Conservation (phyloP, 2,329 filamentous ascomycete species). For the Cytospora mali region DNA sequence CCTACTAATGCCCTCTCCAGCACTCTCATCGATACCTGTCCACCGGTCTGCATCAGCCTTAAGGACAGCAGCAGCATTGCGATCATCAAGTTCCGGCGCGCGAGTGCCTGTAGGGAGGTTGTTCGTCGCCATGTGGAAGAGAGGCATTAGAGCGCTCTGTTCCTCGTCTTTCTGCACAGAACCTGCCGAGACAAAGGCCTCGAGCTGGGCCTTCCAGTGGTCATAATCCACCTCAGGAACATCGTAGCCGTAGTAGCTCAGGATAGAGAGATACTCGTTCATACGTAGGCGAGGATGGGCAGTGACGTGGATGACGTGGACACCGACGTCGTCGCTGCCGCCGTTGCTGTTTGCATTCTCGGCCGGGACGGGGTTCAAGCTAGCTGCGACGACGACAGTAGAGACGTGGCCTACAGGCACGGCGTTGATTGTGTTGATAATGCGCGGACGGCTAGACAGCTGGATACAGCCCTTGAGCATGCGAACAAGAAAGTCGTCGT, state of each 20-base stretch:
- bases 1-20: conserved; percentile 58
- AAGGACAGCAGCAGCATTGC: conserved; percentile 66
- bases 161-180: conserved; percentile 59
- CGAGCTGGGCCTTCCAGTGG: conserved; percentile 68
- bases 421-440: conserved; percentile 85
- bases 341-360: no score
- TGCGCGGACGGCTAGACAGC: conserved; percentile 70
- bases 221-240: conserved; percentile 68
- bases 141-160: conserved; percentile 72
- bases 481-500: conserved; percentile 88
- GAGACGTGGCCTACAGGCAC: conserved; percentile 86
- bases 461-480: conserved; percentile 88
- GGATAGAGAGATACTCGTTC: conserved; percentile 71
- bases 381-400: conserved; percentile 74
- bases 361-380: conserved; percentile 60
- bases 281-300: conserved; percentile 76
- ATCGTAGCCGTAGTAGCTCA: conserved; percentile 74
- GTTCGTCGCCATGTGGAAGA: conserved; percentile 73
- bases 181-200: conserved; percentile 66
- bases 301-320: conserved; percentile 75
- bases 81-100: conserved; percentile 50
- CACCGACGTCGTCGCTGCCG: conserved; percentile 30
- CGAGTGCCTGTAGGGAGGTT: conserved; percentile 59
- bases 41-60: conserved; percentile 62
- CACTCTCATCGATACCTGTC: conserved; percentile 47